Evolutionary conservation across 1,284 basidiomycete species (phyloP), one percentile per base, ranked within the genome.

Genomic region (Puccinia brachypodii): DNA sequence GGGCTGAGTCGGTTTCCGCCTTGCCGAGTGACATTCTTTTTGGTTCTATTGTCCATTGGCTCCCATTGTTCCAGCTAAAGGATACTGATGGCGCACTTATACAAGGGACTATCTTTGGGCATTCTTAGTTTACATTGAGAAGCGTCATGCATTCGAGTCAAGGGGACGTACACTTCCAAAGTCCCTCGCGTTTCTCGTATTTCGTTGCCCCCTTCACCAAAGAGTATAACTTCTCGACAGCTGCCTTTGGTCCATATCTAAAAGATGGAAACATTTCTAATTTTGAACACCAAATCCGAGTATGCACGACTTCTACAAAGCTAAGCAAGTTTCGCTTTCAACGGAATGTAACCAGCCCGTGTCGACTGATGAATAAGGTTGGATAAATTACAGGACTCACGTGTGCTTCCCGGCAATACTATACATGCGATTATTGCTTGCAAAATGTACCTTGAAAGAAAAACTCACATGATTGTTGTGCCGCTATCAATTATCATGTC

Each of bases 391-490:
- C 22, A 25, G 25, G 40, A 42, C 68, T 44, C 38, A 71, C 40
- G 25, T 47, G 9, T 25, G n/a, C 13, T 44, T 71, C n/a, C 44
- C 19, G 40, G 31, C 3, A 66, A 4, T 22, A 36, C 36, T 53
- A 13, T 53, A 53, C 33, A 66, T 8, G 33, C 22, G 28, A 7
- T 36, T 19, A 38, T 28, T 66, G 19, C 11, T 28, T 44, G 42
- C 40, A 2, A 16, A 22, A 40, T 36, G 13, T 4, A 53, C 8
- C 13, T 22, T 6, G 36, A 28, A 31, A 62, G 13, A 44, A 28
- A 7, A n/a, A 72, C 53, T 80, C 38, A 80, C 77, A 80, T 80
- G 38, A 80, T 80, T 44, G 77, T 72, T 40, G 77, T 80, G 33
- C 77, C 69, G n/a, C 77, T 80, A 62, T 80, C 77, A 62, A 80